These are phyloP conservation scores for Hypholoma fasciculare DNA, from an alignment of 768 basidiomycete genomes.

Conservation along the genomic window DNA sequence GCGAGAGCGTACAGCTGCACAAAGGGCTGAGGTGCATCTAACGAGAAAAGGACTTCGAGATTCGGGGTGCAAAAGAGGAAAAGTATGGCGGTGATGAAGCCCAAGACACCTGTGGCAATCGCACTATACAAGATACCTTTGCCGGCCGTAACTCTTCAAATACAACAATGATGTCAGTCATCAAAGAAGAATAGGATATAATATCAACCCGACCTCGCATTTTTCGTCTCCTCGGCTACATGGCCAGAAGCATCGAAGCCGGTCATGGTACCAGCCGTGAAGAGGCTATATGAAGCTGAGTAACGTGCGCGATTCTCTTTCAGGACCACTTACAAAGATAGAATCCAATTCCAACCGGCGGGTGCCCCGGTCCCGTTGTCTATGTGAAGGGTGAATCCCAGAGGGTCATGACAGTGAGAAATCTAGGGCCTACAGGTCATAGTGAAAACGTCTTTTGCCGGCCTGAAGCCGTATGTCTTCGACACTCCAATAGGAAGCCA, in stretches of 20 bases:
- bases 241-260: constrained; percentile 92
- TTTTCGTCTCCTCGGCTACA: constrained; percentile 86
- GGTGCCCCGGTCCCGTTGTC: constrained; percentile 90
- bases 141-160: constrained; percentile 66
- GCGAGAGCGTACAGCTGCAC: constrained; percentile 86
- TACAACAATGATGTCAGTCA: background rate
- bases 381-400: constrained; percentile 23
- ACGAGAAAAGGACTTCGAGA: constrained; percentile 69
- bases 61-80: constrained; percentile 87
- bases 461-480: constrained; percentile 86
- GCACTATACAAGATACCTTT: constrained; percentile 82
- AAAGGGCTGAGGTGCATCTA: constrained; percentile 88
- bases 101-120: constrained; percentile 75
- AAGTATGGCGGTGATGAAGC: constrained; percentile 75
- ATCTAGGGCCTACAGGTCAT: constrained; percentile 53
- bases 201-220: constrained; percentile 53
- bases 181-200: background rate
- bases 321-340: constrained; percentile 63
- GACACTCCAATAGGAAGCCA: constrained; percentile 94
- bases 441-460: constrained; percentile 82
- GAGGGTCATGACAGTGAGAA: background rate
- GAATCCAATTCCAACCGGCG: constrained; percentile 88
- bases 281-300: constrained; percentile 51
- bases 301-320: background rate
- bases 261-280: constrained; percentile 84